A percentile compares a stretch with the other conserved stretches of the same genome.
phyloP scores from a whole-genome alignment of 345 rosid species.

The Boechera retrofracta region DNA sequence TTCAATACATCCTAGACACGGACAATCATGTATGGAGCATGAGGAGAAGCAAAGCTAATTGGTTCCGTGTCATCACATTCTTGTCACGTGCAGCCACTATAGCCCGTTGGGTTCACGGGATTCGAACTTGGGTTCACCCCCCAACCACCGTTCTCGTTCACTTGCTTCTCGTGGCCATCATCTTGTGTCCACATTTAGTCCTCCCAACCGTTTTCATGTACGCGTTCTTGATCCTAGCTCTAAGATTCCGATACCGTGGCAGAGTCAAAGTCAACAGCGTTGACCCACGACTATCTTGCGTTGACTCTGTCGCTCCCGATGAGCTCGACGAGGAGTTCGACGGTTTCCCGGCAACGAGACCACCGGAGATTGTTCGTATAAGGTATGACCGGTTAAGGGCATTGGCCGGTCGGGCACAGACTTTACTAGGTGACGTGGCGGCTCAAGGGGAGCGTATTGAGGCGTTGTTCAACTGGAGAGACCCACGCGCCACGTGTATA shows the following conservation, averaged over 20 bases:
- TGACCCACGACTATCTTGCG: slow-evolving; percentile 71
- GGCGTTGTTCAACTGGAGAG: slow-evolving; percentile 82
- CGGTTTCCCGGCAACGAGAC: slow-evolving; percentile 68
- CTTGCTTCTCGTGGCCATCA: slow-evolving; percentile 63
- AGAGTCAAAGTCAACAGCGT: slow-evolving; percentile 55
- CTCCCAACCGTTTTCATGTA: slow-evolving; percentile 90
- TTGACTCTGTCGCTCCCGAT: slow-evolving; percentile 65
- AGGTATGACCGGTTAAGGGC: slow-evolving; percentile 83
- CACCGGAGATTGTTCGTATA: slow-evolving; percentile 62
- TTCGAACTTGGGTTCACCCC: slow-evolving; percentile 74
- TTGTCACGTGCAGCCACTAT: slow-evolving; percentile 64
- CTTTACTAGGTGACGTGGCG: slow-evolving; percentile 79
- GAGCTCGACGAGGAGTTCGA: slow-evolving; percentile 94
- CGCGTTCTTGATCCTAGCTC: slow-evolving; percentile 63
- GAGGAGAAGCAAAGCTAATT: slow-evolving; percentile 90
- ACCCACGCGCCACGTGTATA: slow-evolving; percentile 85
- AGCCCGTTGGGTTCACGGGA: slow-evolving; percentile 73
- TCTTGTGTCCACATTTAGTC: slow-evolving; percentile 75
- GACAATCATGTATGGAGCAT: slow-evolving; percentile 93
- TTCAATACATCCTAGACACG: slow-evolving; percentile 75
- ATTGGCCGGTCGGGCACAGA: slow-evolving; percentile 81
- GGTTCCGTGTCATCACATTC: slow-evolving; percentile 81
- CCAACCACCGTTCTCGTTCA: slow-evolving; percentile 77
- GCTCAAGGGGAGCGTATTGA: slow-evolving; percentile 88
- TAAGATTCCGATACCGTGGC: slow-evolving; percentile 63